Evolutionary conservation across 1,139 yeast genomes (phyloP).

Genomic region (Pichia sp.): DNA sequence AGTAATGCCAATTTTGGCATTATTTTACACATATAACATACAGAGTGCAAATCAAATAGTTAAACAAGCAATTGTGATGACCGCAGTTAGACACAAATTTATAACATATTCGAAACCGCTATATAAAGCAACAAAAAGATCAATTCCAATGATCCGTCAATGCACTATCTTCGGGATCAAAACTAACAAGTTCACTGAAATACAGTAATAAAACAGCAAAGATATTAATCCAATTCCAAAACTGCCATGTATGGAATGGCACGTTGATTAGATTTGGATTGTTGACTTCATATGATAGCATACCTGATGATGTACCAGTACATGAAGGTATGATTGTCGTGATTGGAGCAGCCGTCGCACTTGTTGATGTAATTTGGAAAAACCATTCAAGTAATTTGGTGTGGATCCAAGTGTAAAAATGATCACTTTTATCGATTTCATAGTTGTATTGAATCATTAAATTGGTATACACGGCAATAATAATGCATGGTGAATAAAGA

Average conservation of each 20-base stretch:
- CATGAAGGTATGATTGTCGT: too few relatives aligned
- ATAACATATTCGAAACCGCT: too few relatives aligned
- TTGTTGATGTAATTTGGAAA: neutral
- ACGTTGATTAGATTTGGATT: too few relatives aligned
- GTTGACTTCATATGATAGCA: neutral
- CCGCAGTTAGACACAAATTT: too few relatives aligned
- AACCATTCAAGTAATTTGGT: conserved; percentile 6
- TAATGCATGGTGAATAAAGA: conserved; percentile 87
- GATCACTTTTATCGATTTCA: conserved; percentile 40
- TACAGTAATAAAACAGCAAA: conserved; percentile 72
- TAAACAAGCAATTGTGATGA: too few relatives aligned
- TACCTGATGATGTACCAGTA: conserved; percentile 1
- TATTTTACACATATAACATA: too few relatives aligned
- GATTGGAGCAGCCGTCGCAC: neutral
- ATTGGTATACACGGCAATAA: conserved; percentile 92
- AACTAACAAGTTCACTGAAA: conserved; percentile 52
- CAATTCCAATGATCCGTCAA: conserved; percentile 25
- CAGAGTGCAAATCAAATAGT: too few relatives aligned
- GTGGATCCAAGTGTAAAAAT: conserved; percentile 22
- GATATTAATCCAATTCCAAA: conserved; percentile 96
- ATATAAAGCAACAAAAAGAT: too few relatives aligned
- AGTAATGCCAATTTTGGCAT: too few relatives aligned
- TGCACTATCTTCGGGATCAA: conserved; percentile 25
- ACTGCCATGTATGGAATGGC: conserved; percentile 73
- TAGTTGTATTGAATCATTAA: conserved; percentile 85